Percentiles rank a stretch among this genome's conserved stretches.
Conservation (phyloP, 805 yeast genomes). For the Candida cerambycidarum region DNA sequence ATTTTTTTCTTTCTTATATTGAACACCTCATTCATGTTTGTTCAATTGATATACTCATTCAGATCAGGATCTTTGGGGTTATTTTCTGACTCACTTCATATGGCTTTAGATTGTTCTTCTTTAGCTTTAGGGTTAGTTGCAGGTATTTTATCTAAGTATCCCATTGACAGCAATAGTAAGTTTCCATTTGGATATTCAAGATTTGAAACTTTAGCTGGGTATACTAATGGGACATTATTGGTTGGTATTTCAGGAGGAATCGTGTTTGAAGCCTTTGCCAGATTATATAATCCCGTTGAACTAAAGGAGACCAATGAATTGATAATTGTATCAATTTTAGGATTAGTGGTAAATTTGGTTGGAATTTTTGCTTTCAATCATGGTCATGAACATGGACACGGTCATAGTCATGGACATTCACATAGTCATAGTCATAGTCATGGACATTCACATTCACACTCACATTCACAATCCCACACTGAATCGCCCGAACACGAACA, state of each 20-base stretch:
- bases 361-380: slow-evolving; percentile 95
- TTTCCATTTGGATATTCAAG: slow-evolving; percentile 86
- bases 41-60: slow-evolving; percentile 88
- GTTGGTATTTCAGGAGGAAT: slow-evolving; percentile 89
- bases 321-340: slow-evolving; percentile 78
- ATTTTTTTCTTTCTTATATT: slow-evolving; percentile 83
- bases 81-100: slow-evolving; percentile 89
- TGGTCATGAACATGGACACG: slow-evolving; percentile 56
- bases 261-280: slow-evolving; percentile 78
- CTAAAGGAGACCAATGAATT: slow-evolving; percentile 81
- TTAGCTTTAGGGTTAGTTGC: slow-evolving; percentile 88
- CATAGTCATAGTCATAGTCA: slow-evolving; percentile 47
- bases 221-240: slow-evolving; percentile 86
- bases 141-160: slow-evolving; percentile 50
- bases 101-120: slow-evolving; percentile 94
- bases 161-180: slow-evolving; percentile 51
- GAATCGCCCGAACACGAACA: too few species aligned
- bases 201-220: slow-evolving; percentile 91
- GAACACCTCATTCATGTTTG: slow-evolving; percentile 90
- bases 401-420: slow-evolving; percentile 34
- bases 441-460: slow-evolving; percentile 4
- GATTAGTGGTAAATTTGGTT: slow-evolving; percentile 82
- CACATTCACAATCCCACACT: slow-evolving; percentile 5
- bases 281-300: slow-evolving; percentile 74
- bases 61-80: slow-evolving; percentile 90